Evolutionary conservation across 2,329 filamentous ascomycete genomes (phyloP).

Genomic region (Penicillium frequentans): DNA sequence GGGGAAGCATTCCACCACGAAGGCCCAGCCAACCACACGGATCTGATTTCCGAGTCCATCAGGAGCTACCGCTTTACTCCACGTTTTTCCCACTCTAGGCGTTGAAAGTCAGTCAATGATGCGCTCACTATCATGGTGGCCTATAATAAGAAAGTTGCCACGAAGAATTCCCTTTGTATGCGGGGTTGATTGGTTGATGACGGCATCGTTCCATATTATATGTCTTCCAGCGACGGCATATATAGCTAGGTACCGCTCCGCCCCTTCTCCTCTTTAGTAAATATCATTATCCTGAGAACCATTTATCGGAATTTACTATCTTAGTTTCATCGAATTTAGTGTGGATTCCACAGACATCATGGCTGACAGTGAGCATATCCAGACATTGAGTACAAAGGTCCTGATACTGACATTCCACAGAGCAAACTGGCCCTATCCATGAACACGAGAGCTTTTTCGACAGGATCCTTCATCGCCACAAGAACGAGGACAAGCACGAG

Average conservation of each 20-base stretch:
- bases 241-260: neutral
- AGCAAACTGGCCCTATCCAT: constrained; percentile 1
- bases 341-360: neutral
- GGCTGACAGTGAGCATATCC: constrained; percentile 11
- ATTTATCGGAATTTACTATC: neutral
- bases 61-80: neutral
- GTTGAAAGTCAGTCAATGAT: constrained; percentile 11
- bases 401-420: neutral
- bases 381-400: neutral
- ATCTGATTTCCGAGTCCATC: neutral
- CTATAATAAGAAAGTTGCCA: constrained; percentile 10
- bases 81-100: neutral
- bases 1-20: neutral
- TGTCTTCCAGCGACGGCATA: neutral
- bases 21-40: neutral
- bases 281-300: neutral
- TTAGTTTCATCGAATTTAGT: neutral
- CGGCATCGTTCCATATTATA: neutral
- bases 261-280: neutral
- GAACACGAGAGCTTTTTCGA: constrained; percentile 18
- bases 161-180: neutral
- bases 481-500: constrained; percentile 3
- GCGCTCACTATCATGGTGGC: constrained; percentile 8
- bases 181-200: neutral
- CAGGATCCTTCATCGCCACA: constrained; percentile 11